Conservation (phyloP, 805 yeast genomes). For the Saturnispora ahearnii region DNA sequence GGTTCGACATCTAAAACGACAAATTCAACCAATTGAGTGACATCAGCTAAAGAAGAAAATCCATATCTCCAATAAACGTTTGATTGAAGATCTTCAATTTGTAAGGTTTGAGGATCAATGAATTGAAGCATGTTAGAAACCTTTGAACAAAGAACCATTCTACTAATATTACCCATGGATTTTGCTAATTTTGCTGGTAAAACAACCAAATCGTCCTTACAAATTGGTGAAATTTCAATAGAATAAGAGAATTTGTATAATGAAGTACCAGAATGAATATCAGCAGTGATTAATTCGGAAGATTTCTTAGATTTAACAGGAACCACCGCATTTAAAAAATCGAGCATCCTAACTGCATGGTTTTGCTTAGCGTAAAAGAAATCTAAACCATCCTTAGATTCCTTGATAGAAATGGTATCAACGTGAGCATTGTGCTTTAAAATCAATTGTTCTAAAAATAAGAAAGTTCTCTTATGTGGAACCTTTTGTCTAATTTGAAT, state of each 20-base stretch:
- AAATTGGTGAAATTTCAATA: constrained; percentile 89
- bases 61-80: constrained; percentile 73
- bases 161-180: constrained; percentile 71
- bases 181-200: constrained; percentile 82
- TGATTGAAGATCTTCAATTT: constrained; percentile 66
- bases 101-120: constrained; percentile 74
- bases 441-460: constrained; percentile 91
- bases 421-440: constrained; percentile 87
- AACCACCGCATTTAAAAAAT: constrained; percentile 74
- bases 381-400: constrained; percentile 89
- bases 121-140: constrained; percentile 78
- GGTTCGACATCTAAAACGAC: constrained; percentile 92
- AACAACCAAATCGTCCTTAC: constrained; percentile 93
- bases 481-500: constrained; percentile 98
- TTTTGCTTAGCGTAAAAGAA: constrained; percentile 82
- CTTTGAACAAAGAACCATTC: constrained; percentile 77
- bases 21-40: constrained; percentile 71
- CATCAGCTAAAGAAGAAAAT: constrained; percentile 68
- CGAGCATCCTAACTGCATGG: constrained; percentile 91
- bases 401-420: constrained; percentile 89
- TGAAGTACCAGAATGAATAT: constrained; percentile 84
- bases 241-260: constrained; percentile 87
- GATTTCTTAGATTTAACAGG: constrained; percentile 80
- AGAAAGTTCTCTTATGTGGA: constrained; percentile 90
- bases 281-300: constrained; percentile 84